These are phyloP conservation scores for Lithospermum erythrorhizon DNA, from an alignment of 257 asterid genomes.

Conservation along the genomic window DNA sequence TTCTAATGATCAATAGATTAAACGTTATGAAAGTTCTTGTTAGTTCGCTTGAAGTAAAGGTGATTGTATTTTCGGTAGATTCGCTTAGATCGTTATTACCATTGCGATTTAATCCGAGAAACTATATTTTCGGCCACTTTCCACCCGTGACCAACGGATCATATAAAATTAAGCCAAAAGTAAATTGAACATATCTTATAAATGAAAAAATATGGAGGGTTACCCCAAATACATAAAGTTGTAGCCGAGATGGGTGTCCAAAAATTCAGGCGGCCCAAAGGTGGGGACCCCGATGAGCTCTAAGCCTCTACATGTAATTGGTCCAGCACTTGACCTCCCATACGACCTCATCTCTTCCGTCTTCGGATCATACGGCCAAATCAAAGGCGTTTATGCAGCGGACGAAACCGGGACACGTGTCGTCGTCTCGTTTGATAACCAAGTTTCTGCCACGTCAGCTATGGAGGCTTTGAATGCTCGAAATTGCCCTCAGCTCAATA, in stretches of 20 bases:
- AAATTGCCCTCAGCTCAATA: constrained; percentile 50
- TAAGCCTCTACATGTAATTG: constrained; percentile 78
- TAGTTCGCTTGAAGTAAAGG: too few species aligned
- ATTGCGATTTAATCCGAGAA: too few species aligned
- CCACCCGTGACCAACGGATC: too few species aligned
- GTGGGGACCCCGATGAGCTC: constrained; percentile 38
- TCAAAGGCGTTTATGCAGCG: constrained; percentile 66
- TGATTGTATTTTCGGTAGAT: too few species aligned
- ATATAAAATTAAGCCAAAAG: too few species aligned
- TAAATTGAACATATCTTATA: too few species aligned
- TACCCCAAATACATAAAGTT: too few species aligned
- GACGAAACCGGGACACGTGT: constrained; percentile 94
- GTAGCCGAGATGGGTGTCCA: constrained; percentile 86
- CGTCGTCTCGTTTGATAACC: constrained; percentile 50
- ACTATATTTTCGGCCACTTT: too few species aligned
- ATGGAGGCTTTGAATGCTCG: constrained; percentile 49
- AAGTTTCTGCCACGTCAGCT: constrained; percentile 51
- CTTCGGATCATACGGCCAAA: constrained; percentile 53
- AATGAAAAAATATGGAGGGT: too few species aligned
- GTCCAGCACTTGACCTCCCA: constrained; percentile 80
- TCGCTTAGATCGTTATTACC: too few species aligned
- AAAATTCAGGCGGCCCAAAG: constrained; percentile 63
- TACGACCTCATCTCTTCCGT: constrained; percentile 47
- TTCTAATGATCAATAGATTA: too few species aligned
- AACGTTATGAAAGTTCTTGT: too few species aligned